phyloP scores from a whole-genome alignment of 805 yeast genomes.

The Myxozyma geophila region DNA sequence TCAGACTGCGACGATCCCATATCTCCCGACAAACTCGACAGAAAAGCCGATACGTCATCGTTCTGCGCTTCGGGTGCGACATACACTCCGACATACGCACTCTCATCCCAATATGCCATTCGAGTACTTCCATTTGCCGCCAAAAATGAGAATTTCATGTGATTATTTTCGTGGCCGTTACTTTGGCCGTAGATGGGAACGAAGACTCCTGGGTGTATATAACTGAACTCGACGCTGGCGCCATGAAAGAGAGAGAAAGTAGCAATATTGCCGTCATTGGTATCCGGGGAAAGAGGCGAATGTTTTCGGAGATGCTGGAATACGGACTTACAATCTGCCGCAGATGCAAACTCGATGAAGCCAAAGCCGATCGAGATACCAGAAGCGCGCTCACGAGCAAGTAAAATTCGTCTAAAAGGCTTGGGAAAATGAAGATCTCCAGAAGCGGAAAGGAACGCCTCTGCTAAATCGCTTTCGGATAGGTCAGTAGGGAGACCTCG shows the following conservation, averaged over 20 bases:
- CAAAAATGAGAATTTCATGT: conserved; percentile 16
- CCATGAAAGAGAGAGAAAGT: neutral
- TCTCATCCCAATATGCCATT: conserved; percentile 34
- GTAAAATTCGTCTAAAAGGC: conserved; percentile 22
- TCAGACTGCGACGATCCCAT: neutral
- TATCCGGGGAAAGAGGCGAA: neutral
- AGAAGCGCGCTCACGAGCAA: conserved; percentile 26
- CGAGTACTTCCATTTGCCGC: conserved; percentile 24
- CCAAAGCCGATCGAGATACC: conserved; percentile 27
- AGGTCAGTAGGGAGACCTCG: conserved; percentile 11
- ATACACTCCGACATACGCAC: conserved; percentile 16
- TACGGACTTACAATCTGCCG: conserved; percentile 23
- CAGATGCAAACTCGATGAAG: conserved; percentile 30
- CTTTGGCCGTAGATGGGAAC: conserved; percentile 23
- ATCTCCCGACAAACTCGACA: conserved; percentile 8
- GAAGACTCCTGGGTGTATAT: conserved; percentile 35
- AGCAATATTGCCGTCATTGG: neutral
- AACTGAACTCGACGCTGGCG: conserved; percentile 6
- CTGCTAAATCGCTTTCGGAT: conserved; percentile 18
- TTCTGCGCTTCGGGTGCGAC: conserved; percentile 16
- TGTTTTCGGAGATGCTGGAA: conserved; percentile 12
- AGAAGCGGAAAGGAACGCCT: conserved; percentile 1
- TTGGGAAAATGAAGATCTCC: neutral
- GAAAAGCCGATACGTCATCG: conserved; percentile 22
- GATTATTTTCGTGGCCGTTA: neutral